A percentile compares a stretch with the other conserved stretches of the same genome.
These are phyloP conservation scores for Citrus hindsii DNA, from an alignment of 345 rosid species.

Conservation along the genomic window DNA sequence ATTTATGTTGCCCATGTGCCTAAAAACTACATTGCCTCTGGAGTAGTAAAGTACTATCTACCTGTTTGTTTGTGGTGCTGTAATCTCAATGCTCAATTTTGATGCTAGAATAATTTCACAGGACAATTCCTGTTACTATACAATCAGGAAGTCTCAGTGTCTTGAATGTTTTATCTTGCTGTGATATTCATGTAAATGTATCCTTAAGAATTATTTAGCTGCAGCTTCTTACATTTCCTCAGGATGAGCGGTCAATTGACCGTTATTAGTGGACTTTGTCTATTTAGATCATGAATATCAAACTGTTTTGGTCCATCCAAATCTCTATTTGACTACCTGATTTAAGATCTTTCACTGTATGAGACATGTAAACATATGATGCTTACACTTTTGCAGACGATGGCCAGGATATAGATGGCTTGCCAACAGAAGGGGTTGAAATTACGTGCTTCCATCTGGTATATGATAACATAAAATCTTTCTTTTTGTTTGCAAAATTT, in stretches of 20 bases:
- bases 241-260: background rate
- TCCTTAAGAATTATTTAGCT: background rate
- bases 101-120: background rate
- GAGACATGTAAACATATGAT: background rate
- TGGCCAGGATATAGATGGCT: conserved; percentile 72
- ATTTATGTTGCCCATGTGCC: background rate
- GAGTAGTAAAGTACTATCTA: background rate
- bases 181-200: background rate
- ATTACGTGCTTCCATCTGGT: conserved; percentile 89
- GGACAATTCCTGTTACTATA: background rate
- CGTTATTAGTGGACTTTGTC: background rate
- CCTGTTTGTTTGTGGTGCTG: background rate
- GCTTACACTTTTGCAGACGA: conserved; percentile 47
- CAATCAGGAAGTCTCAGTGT: background rate
- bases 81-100: background rate
- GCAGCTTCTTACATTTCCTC: background rate
- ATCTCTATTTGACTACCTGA: background rate
- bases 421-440: conserved; percentile 90
- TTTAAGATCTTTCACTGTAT: background rate
- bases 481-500: background rate
- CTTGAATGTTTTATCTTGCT: background rate
- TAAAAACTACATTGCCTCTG: background rate
- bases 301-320: background rate
- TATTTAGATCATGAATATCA: background rate
- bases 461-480: conserved; percentile 15